phyloP scores from a whole-genome alignment of 768 basidiomycete genomes.

The Xerocomellus amylosporus region DNA sequence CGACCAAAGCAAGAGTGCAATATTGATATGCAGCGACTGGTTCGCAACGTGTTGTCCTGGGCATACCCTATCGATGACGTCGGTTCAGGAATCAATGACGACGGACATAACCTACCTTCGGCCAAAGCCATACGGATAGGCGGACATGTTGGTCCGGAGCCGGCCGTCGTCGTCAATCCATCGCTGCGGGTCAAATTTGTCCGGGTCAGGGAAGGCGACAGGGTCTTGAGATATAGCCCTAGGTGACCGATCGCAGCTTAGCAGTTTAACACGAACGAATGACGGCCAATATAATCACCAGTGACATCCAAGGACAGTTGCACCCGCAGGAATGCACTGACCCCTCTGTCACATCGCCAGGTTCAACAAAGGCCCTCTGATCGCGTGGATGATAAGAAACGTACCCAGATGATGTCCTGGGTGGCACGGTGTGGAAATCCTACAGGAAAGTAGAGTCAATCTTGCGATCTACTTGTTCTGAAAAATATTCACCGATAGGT shows the following conservation, averaged over 20 bases:
- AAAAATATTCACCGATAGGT: slow-evolving; percentile 19
- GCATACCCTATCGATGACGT: slow-evolving; percentile 42
- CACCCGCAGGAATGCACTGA: slow-evolving; percentile 23
- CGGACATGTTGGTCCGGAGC: slow-evolving; percentile 42
- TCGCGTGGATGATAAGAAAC: not conserved
- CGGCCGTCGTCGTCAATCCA: slow-evolving; percentile 46
- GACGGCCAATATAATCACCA: slow-evolving; percentile 7
- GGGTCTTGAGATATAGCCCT: slow-evolving; percentile 28
- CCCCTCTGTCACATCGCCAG: slow-evolving; percentile 10
- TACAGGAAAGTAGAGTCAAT: not conserved
- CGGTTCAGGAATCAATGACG: not conserved
- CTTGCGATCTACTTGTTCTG: not conserved
- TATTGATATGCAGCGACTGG: slow-evolving; percentile 57
- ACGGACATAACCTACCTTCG: slow-evolving; percentile 26
- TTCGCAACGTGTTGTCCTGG: slow-evolving; percentile 54
- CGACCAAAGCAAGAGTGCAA: slow-evolving; percentile 59
- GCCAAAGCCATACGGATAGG: slow-evolving; percentile 53
- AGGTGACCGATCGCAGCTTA: not conserved
- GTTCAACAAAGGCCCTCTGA: slow-evolving; percentile 36
- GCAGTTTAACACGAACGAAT: not conserved
- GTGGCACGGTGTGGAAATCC: slow-evolving; percentile 61
- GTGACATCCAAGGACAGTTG: slow-evolving; percentile 19
- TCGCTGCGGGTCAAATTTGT: slow-evolving; percentile 52
- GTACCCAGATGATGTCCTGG: slow-evolving; percentile 58
- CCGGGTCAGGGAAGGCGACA: slow-evolving; percentile 31